A percentile compares a stretch with the other conserved stretches of the same genome.
Conservation (phyloP, 805 yeast species). For the Allodekkera sacchari region DNA sequence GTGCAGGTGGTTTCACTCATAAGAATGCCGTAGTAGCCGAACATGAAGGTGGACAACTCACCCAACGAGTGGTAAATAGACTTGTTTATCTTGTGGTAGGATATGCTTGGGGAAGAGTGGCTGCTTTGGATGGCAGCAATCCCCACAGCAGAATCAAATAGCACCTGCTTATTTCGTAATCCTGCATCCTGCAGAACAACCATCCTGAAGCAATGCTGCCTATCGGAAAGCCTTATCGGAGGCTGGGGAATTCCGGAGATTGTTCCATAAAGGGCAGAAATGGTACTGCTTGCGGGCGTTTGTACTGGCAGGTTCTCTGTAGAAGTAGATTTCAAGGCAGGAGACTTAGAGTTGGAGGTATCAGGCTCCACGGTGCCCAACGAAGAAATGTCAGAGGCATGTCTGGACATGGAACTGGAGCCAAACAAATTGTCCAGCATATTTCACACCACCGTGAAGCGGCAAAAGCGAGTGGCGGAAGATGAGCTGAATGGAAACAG, state of each 20-base stretch:
- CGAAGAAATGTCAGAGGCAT: no score
- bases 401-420: no score
- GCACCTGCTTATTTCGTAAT: conserved; percentile 37
- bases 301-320: no score
- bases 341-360: no score
- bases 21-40: conserved; percentile 46
- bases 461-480: no score
- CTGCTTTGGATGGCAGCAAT: no score
- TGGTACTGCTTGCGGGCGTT: no score
- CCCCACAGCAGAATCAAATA: conserved; percentile 36
- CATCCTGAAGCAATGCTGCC: conserved; percentile 27
- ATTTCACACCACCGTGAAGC: no score
- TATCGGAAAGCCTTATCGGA: conserved; percentile 15
- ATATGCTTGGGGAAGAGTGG: conserved; percentile 5
- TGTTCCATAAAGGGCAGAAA: conserved; percentile 7
- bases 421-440: no score
- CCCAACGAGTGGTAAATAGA: conserved; percentile 32
- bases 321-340: no score
- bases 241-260: conserved; percentile 9
- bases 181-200: conserved; percentile 44
- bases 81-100: conserved; percentile 16
- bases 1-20: conserved; percentile 34
- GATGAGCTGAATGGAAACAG: no score
- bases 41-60: conserved; percentile 45
- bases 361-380: no score